These are phyloP conservation scores for Leishmania guyanensis DNA, from an alignment of 208 protist species.

Conservation along the genomic window DNA sequence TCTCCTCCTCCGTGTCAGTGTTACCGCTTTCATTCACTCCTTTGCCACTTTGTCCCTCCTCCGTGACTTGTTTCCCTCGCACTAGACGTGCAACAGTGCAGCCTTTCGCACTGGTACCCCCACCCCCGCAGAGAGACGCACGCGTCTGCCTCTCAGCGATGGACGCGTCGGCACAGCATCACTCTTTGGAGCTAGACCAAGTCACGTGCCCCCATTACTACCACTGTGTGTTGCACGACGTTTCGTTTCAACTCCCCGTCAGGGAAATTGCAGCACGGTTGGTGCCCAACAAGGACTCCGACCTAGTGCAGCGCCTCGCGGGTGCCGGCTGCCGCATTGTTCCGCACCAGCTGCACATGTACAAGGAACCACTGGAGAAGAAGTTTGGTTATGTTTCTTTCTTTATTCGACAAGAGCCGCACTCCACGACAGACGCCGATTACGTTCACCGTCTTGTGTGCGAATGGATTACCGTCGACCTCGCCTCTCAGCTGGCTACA, in stretches of 20 bases:
- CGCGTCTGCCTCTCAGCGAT: not conserved
- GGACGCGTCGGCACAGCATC: not conserved
- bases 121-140: not conserved
- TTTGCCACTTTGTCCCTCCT: not conserved
- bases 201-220: constrained; percentile 61
- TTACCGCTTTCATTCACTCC: not conserved
- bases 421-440: constrained; percentile 16
- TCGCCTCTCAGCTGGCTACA: constrained; percentile 46
- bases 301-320: constrained; percentile 39
- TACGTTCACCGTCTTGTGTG: constrained; percentile 44
- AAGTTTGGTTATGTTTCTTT: constrained; percentile 85
- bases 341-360: constrained; percentile 75
- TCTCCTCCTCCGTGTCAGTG: not conserved
- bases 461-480: constrained; percentile 52
- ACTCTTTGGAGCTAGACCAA: constrained; percentile 22
- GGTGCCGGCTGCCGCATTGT: constrained; percentile 46
- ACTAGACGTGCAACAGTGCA: not conserved
- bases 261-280: constrained; percentile 47
- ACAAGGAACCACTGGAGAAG: constrained; percentile 69
- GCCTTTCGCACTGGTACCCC: no score
- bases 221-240: constrained; percentile 54
- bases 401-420: constrained; percentile 42
- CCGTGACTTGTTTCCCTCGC: not conserved
- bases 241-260: constrained; percentile 49
- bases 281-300: constrained; percentile 37